These are phyloP conservation scores for Spathaspora sp. DNA, from an alignment of 805 yeast species.

Conservation along the genomic window DNA sequence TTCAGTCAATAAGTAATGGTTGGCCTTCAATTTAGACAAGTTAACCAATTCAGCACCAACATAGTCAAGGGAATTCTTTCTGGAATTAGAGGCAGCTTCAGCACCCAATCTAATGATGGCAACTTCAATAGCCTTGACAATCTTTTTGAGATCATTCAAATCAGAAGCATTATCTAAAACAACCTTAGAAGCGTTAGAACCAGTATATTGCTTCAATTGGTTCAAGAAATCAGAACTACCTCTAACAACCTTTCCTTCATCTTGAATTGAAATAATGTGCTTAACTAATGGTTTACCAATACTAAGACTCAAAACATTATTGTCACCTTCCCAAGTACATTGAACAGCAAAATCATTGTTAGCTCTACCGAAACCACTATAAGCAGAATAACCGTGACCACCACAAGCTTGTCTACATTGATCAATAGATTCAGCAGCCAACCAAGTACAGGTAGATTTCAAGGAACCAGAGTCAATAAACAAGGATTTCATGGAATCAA, in stretches of 20 bases:
- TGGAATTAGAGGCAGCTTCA: slow-evolving; percentile 25
- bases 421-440: slow-evolving; percentile 38
- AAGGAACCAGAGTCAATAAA: slow-evolving; percentile 43
- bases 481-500: slow-evolving; percentile 38
- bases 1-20: slow-evolving; percentile 36
- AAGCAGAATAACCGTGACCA: slow-evolving; percentile 45
- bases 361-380: slow-evolving; percentile 43
- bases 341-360: slow-evolving; percentile 46
- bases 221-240: slow-evolving; percentile 11
- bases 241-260: slow-evolving; percentile 33
- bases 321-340: slow-evolving; percentile 50
- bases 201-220: slow-evolving; percentile 8
- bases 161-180: slow-evolving; percentile 24
- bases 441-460: slow-evolving; percentile 44
- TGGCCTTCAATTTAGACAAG: slow-evolving; percentile 42
- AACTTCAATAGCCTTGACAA: slow-evolving; percentile 39
- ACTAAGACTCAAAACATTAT: slow-evolving; percentile 40
- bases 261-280: slow-evolving; percentile 33
- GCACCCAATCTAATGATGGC: slow-evolving; percentile 32
- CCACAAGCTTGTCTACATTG: slow-evolving; percentile 45
- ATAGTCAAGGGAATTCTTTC: slow-evolving; percentile 23
- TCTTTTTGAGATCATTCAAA: slow-evolving; percentile 24
- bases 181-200: slow-evolving; percentile 19
- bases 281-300: slow-evolving; percentile 47
- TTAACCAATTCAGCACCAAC: slow-evolving; percentile 35